Percentiles rank a stretch among this genome's conserved stretches.
Conservation (phyloP, 2,329 filamentous ascomycete genomes). For the Trichoderma brevicompactum region DNA sequence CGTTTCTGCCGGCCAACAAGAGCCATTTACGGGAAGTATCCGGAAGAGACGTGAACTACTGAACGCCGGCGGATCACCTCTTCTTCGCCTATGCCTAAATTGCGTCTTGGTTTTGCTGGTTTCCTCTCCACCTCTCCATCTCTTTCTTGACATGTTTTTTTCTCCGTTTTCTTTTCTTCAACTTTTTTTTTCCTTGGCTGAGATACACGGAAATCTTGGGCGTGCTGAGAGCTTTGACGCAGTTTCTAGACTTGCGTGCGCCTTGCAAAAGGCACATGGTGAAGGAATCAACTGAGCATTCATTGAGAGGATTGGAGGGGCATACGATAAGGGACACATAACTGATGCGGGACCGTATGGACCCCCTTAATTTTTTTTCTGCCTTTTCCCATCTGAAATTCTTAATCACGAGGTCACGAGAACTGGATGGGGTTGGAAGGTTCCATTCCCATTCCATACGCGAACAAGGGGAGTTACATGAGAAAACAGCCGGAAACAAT, state of each 20-base stretch:
- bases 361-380: neutral
- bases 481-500: neutral
- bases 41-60: neutral
- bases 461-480: neutral
- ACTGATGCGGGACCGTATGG: neutral
- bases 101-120: neutral
- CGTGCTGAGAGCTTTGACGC: constrained; percentile 3
- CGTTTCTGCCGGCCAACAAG: neutral
- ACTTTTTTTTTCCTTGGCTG: neutral
- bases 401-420: constrained; percentile 11
- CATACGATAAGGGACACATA: constrained; percentile 13
- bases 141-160: neutral
- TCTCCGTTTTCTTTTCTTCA: neutral
- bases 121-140: neutral
- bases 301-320: neutral
- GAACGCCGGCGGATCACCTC: neutral
- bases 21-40: neutral
- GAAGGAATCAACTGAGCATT: neutral
- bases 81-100: neutral
- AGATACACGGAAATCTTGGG: constrained; percentile 2
- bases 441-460: constrained; percentile 11
- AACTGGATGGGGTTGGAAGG: constrained; percentile 4
- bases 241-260: constrained; percentile 22
- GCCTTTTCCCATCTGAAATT: neutral
- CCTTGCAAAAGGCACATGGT: constrained; percentile 12